A percentile compares a stretch with the other conserved stretches of the same genome.
Conservation (phyloP, 768 basidiomycete genomes). For the Tulasnella sp. region DNA sequence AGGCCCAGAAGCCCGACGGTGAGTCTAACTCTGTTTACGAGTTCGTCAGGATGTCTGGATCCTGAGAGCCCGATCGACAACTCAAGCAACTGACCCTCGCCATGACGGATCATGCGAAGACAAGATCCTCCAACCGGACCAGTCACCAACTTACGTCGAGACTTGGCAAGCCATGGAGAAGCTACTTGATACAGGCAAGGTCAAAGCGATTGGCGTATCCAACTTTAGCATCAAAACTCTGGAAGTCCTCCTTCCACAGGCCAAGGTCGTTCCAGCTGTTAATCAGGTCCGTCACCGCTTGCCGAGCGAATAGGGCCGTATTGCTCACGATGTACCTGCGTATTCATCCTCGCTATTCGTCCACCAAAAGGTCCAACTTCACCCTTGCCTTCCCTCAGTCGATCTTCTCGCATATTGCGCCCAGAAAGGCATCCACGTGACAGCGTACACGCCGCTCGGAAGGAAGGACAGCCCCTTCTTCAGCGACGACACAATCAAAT, state of each 20-base stretch:
- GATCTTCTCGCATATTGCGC: slow-evolving; percentile 73
- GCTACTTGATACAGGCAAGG: slow-evolving; percentile 62
- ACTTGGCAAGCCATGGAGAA: slow-evolving; percentile 83
- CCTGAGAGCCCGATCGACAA: background rate
- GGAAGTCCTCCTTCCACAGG: slow-evolving; percentile 67
- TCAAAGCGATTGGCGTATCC: slow-evolving; percentile 57
- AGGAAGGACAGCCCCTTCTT: slow-evolving; percentile 22
- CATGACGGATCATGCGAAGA: background rate
- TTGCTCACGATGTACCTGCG: background rate
- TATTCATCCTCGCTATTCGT: slow-evolving; percentile 62
- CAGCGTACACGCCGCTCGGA: slow-evolving; percentile 71
- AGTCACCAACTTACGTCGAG: slow-evolving; percentile 59
- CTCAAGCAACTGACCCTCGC: background rate
- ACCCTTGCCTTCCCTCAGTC: slow-evolving; percentile 77
- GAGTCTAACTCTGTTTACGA: background rate
- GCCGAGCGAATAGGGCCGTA: background rate
- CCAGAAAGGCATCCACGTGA: slow-evolving; percentile 68
- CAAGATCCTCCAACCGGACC: slow-evolving; percentile 23
- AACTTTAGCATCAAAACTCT: slow-evolving; percentile 75
- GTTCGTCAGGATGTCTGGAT: background rate
- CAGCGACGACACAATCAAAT: slow-evolving; percentile 54
- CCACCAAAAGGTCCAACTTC: slow-evolving; percentile 79
- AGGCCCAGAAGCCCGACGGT: slow-evolving; percentile 33
- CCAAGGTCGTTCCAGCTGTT: slow-evolving; percentile 72
- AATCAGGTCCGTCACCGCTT: slow-evolving; percentile 57